Base-by-base conservation (phyloP, 2,329 filamentous ascomycete species). In the Pseudogymnoascus sp. region DNA sequence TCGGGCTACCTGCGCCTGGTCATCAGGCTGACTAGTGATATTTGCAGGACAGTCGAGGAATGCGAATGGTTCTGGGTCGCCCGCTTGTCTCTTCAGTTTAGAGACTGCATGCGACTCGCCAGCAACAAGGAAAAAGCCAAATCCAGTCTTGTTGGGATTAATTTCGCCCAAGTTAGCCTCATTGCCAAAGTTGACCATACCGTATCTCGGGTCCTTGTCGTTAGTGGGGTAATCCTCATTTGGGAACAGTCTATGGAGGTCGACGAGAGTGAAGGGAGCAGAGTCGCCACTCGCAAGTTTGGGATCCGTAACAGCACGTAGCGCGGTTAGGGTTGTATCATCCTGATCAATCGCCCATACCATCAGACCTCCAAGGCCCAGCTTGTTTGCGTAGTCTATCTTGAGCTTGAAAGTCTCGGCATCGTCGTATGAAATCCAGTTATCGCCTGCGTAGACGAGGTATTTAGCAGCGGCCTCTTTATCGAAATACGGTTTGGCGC, bases 351-450 rank as follows among this genome's bases (percentile, higher is more conserved):
- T 61, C 1, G 68, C 68, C 67, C 67, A 75, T 1, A 75, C 69
- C 70, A 74, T 74, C 1, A 68, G 11, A 8, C 72, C 72, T 4
- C 70, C 70, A 1, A 74, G 43, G 57, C 73, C 73, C 4, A 62
- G 62, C 3, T 7, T 28, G 34, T 69, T 70, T 5, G 69, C 71
- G 60, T 68, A 70, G n/a, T 73, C 68, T 61, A 65, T 36, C 63
- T 73, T 72, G 60, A 69, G 51, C 48, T 70, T 57, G 67, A 72
- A 68, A 21, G 72, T 70, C 34, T 74, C 68, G 1, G 60, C 65
- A 54, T 74, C 71, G 62, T 75, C 73, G 65, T 70, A 75, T 1
- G 68, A 67, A 2, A 75, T 68, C 73, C 73, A 74, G 62, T 75
- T 71, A 61, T 72, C 67, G 7, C 19, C 45, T 16, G 65, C 67